Base-by-base conservation (phyloP, 148 eudicot species). In the Chenopodium suecicum region DNA sequence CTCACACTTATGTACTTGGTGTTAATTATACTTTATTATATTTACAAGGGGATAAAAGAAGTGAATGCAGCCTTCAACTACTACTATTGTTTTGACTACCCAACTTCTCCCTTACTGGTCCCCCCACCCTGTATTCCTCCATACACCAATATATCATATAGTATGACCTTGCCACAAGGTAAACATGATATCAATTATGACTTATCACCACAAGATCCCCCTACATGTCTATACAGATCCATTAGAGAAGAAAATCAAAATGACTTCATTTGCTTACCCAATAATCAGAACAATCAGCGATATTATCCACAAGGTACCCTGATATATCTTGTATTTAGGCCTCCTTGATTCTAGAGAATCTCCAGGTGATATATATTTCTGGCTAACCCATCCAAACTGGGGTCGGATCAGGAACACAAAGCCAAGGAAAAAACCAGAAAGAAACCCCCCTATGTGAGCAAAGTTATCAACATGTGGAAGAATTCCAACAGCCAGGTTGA, bases 401-500 rank as follows among this genome's bases (percentile, higher is more conserved):
- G 98, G 97, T 47, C 92, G 90, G 60, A 95, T 89, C 68, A 95
- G 82, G 70, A 95, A 87, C 76, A 95, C 91, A 88, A 92, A 95
- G 47, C 98, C 98, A 63, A 95, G 90, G 66, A 95, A 86, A 74
- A 95, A 92, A 31, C 98, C 98, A 20, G 97, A 86, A 67, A 88
- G 48, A 82, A 95, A 95, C 73, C 98, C 98, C 78, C 98, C 98
- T 70, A 93, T 88, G 84, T 93, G 98, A 80, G 98, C 98, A 80
- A 92, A 93, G 85, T 93, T 95, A 87, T 93, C 98, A n/a, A 93
- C 97, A 65, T 93, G 96, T 60, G 98, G 96, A 73, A 93, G 92
- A 70, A 95, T 84, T 50, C 96, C 97, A 66, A 91, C 90, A 22
- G 88, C 96, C 68, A 95, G 86, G 83, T 95, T 93, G 80, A 91